Base-by-base conservation (phyloP, 768 basidiomycete genomes). In the Hydnum rufescens region DNA sequence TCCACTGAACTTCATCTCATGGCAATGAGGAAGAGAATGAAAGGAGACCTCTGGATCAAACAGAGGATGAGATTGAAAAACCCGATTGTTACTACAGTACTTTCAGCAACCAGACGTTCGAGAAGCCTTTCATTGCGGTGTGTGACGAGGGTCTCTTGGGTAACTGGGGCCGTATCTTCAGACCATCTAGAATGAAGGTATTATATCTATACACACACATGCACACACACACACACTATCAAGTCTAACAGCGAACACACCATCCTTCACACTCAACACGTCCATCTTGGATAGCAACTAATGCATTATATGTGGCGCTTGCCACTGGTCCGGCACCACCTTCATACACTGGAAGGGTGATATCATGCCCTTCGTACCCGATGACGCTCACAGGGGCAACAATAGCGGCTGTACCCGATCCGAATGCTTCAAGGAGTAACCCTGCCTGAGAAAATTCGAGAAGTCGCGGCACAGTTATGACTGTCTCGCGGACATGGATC, bases 271-370 rank as follows among this genome's bases (percentile, higher is more conserved):
- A 13, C 16, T 47, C 13, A 13, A 26, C 44, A 16, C 26, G 13
- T 8, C 88, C 88, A 56, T 77, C 80, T 65, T 93, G 87, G 52
- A 84, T 77, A 3, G 68, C 74, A 5, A 68, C 66, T 2, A 78
- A 69, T 54, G 71, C 65, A 49, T 67, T 67, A 63, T 74, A 68
- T 28, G 77, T 63, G 4, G 69, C 68, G 49, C 65, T 64, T 30
- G 77, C 72, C 32, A 69, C 72, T 0, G 78, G 77, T 0, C 88
- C 88, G 76, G 90, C 77, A 0, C 86, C 87, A 55, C 76, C 80
- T 52, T 65, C 63, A 5, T 74, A 75, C 4, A 71, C 72, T n/a
- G 77, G 77, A 54, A 78, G 69, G 34, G 60, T 49, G 29, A 78
- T 61, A 57, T 78, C 77, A 46, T 66, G 58, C 1, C 74, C 77